Base-by-base conservation (phyloP, 305 asterid species). In the Caryopteris hybrid region DNA sequence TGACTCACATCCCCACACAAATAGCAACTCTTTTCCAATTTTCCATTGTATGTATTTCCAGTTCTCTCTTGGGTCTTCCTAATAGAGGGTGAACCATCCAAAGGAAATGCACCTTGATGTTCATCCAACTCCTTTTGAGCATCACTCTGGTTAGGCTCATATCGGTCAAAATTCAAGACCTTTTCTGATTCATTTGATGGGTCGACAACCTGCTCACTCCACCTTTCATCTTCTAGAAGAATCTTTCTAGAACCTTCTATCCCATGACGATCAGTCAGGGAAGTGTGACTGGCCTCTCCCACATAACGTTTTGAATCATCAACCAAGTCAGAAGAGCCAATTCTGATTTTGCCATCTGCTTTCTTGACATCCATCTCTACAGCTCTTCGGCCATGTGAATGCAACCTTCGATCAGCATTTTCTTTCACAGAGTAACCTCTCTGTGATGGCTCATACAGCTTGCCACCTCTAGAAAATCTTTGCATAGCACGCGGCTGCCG, bases 141-240 rank as follows among this genome's bases (percentile, higher is more conserved):
- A 69, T 81, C 85, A 47, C 77, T 78, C 12, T 43, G 46, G 42
- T 54, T 33, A 77, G 89, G 87, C 55, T 84, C 89, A 52, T 82
- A 88, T 0, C 80, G 83, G 53, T 84, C 96, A 76, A 86, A 84
- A 14, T 79, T 76, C 53, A 66, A 14, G 31, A 53, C 76, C 57
- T 70, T 73, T 66, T 70, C 84, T 45, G 71, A 13, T 45, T 68
- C 81, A 54, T 69, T 52, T 14, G 73, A 46, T 50, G 65, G 72
- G 41, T 68, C 76, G 55, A 48, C 69, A 70, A 64, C 65, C 70
- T 66, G 76, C 64, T 80, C 84, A 5, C 21, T 80, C 87, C 84
- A 66, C 69, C 83, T 71, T 76, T 80, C 81, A 78, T 66, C 78
- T 53, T 78, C 75, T 57, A 68, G 56, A 61, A 25, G 46, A 70